A percentile compares a stretch with the other conserved stretches of the same genome.
Evolutionary conservation across 2,329 filamentous ascomycete genomes (phyloP).

Genomic region (Diaporthe ilicicola): DNA sequence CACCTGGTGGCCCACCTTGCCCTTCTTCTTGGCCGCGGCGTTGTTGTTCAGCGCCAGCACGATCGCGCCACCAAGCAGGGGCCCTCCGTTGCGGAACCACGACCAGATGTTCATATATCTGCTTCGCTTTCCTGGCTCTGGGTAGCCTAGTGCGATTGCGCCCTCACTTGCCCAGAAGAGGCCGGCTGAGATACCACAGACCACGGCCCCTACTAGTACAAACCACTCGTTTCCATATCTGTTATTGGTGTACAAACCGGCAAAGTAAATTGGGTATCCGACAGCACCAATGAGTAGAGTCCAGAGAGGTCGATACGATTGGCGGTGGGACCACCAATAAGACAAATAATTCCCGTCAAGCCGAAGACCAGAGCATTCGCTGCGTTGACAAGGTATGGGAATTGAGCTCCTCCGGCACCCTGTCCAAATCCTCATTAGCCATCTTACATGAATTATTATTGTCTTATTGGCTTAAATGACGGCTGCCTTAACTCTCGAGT

Average conservation of each 20-base stretch:
- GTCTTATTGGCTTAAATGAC: too few relatives aligned
- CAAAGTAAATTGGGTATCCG: conserved; percentile 68
- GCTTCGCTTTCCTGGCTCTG: conserved; percentile 67
- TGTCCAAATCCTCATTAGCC: not conserved
- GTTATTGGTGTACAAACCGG: conserved; percentile 72
- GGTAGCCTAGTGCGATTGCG: conserved; percentile 71
- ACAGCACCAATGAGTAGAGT: conserved; percentile 21
- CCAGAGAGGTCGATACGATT: conserved; percentile 25
- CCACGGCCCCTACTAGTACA: conserved; percentile 67
- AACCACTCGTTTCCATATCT: conserved; percentile 70
- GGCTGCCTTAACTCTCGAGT: too few relatives aligned
- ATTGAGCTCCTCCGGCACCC: conserved; percentile 5
- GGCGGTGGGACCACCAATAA: conserved; percentile 15
- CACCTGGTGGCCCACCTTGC: conserved; percentile 48
- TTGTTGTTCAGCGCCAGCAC: conserved; percentile 56
- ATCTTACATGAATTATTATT: not conserved
- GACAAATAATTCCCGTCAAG: conserved; percentile 24
- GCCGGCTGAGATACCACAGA: conserved; percentile 70
- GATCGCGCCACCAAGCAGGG: conserved; percentile 59
- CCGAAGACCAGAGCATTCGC: conserved; percentile 29
- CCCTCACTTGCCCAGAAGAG: conserved; percentile 76
- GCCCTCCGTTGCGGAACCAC: conserved; percentile 49
- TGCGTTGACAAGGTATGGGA: conserved; percentile 16
- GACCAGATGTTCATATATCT: conserved; percentile 63
- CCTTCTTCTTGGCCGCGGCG: conserved; percentile 41